Percentiles rank a stretch among this genome's conserved stretches.
Conservation (phyloP, 2,329 filamentous ascomycete species). For the Periconia macrospinosa region DNA sequence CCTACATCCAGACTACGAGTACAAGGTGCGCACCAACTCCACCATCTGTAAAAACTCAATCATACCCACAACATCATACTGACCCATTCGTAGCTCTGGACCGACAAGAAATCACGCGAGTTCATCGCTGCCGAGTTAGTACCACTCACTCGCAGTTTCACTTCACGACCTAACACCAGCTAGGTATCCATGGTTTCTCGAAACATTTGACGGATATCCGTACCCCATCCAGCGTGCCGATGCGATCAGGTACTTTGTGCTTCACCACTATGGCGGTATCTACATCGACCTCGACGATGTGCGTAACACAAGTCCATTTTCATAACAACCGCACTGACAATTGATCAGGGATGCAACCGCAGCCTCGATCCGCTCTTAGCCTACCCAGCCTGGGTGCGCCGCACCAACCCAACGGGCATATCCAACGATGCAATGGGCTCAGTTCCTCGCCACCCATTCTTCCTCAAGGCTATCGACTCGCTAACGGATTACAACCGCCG, state of each 20-base stretch:
- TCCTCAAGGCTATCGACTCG: slow-evolving; percentile 67
- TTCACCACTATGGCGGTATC: slow-evolving; percentile 75
- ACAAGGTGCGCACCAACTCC: slow-evolving; percentile 61
- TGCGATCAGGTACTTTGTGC: slow-evolving; percentile 76
- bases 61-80: slow-evolving; percentile 21
- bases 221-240: slow-evolving; percentile 79
- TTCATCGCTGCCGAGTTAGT: slow-evolving; percentile 67
- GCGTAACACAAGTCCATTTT: slow-evolving; percentile 24
- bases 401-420: slow-evolving; percentile 75
- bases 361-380: slow-evolving; percentile 68
- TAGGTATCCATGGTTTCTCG: slow-evolving; percentile 73
- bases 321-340: slow-evolving; percentile 4
- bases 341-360: slow-evolving; percentile 64
- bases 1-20: slow-evolving; percentile 71
- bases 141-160: background rate
- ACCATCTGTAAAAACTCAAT: background rate
- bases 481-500: slow-evolving; percentile 69
- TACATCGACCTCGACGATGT: slow-evolving; percentile 80
- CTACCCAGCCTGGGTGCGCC: slow-evolving; percentile 71
- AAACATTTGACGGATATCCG: slow-evolving; percentile 72
- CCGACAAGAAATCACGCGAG: slow-evolving; percentile 66
- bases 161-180: slow-evolving; percentile 11
- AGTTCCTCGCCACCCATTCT: slow-evolving; percentile 73
- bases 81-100: slow-evolving; percentile 66
- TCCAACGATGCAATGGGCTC: slow-evolving; percentile 81